Evolutionary conservation across 2,329 filamentous ascomycete genomes (phyloP).

Genomic region (Scopulariopsis brevicaulis): DNA sequence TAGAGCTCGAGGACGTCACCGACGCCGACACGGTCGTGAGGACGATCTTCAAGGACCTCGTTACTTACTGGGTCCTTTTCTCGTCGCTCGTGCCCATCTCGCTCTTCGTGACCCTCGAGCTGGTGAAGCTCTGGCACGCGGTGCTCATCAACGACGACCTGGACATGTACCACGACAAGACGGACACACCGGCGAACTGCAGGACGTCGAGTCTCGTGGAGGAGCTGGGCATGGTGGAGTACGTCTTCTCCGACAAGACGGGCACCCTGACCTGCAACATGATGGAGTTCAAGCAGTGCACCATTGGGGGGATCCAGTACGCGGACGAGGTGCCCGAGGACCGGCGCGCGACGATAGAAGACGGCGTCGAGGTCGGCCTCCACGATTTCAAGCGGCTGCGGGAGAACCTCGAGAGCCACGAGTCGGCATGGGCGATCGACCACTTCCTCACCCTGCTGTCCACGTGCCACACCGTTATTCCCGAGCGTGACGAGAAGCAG

Average conservation of each 20-base stretch:
- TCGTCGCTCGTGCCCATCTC: slow-evolving; percentile 95
- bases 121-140: slow-evolving; percentile 98
- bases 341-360: slow-evolving; percentile 68
- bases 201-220: slow-evolving; percentile 94
- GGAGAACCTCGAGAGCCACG: slow-evolving; percentile 52
- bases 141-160: slow-evolving; percentile 95
- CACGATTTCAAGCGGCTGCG: slow-evolving; percentile 71
- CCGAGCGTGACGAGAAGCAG: slow-evolving; percentile 71
- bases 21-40: slow-evolving; percentile 43
- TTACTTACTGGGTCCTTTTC: slow-evolving; percentile 98
- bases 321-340: slow-evolving; percentile 88
- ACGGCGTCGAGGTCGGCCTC: slow-evolving; percentile 67
- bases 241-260: slow-evolving; percentile 97
- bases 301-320: slow-evolving; percentile 89
- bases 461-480: slow-evolving; percentile 95
- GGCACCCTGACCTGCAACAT: slow-evolving; percentile 92
- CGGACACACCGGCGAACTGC: slow-evolving; percentile 89
- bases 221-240: slow-evolving; percentile 95
- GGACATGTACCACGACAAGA: slow-evolving; percentile 95
- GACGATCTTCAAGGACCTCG: slow-evolving; percentile 86
- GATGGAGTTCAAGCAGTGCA: slow-evolving; percentile 97
- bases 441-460: slow-evolving; percentile 82
- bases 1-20: slow-evolving; percentile 53
- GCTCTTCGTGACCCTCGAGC: slow-evolving; percentile 91
- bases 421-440: slow-evolving; percentile 42